These are phyloP conservation scores for Fusarium domesticum DNA, from an alignment of 2,329 filamentous ascomycete genomes.

Conservation along the genomic window DNA sequence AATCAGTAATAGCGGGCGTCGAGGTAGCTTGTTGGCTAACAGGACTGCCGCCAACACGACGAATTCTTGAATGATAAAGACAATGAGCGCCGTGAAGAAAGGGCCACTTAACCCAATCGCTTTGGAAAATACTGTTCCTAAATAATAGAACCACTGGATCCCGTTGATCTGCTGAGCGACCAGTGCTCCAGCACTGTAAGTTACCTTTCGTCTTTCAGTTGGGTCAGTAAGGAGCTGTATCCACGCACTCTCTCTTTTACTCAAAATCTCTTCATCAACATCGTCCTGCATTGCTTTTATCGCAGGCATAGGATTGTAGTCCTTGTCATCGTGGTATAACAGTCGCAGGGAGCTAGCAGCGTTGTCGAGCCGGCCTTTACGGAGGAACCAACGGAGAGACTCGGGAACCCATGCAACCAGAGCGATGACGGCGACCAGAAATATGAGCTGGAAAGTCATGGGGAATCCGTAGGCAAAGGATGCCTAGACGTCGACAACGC, in stretches of 20 bases:
- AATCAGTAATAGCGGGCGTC: slow-evolving; percentile 38
- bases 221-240: slow-evolving; percentile 40
- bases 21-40: slow-evolving; percentile 39
- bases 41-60: slow-evolving; percentile 39
- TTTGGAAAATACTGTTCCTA: slow-evolving; percentile 42
- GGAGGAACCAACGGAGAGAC: slow-evolving; percentile 34
- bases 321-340: slow-evolving; percentile 41
- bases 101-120: slow-evolving; percentile 41
- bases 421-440: slow-evolving; percentile 21
- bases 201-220: slow-evolving; percentile 45
- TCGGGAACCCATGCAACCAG: slow-evolving; percentile 28
- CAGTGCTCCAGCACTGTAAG: slow-evolving; percentile 44
- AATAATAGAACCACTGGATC: slow-evolving; percentile 47
- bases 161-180: slow-evolving; percentile 49
- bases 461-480: slow-evolving; percentile 34
- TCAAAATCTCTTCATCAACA: slow-evolving; percentile 37
- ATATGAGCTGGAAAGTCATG: slow-evolving; percentile 32
- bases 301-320: slow-evolving; percentile 37
- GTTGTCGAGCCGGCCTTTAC: slow-evolving; percentile 40
- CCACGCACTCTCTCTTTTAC: slow-evolving; percentile 38
- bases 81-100: slow-evolving; percentile 42
- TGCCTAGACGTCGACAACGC: slow-evolving; percentile 28
- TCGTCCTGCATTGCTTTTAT: slow-evolving; percentile 43
- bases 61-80: slow-evolving; percentile 43
- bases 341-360: slow-evolving; percentile 38